phyloP scores from a whole-genome alignment of 345 rosid species.

The Murraya koenigii region DNA sequence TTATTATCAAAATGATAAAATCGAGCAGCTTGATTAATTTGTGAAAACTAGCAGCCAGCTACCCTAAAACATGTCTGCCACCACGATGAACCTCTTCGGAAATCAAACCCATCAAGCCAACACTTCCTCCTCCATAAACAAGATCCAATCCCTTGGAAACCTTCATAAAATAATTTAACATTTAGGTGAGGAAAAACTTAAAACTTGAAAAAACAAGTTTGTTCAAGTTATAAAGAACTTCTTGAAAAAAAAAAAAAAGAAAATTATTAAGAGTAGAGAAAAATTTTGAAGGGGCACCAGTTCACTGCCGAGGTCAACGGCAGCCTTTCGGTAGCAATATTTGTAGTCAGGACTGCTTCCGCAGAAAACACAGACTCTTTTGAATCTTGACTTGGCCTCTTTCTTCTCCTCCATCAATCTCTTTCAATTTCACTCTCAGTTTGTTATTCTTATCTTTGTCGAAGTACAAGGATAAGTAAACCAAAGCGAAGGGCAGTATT shows the following conservation, averaged over 20 bases:
- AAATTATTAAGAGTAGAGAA: background rate
- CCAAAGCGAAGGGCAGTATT: background rate
- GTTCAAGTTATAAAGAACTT: background rate
- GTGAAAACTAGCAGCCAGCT: background rate
- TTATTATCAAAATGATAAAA: background rate
- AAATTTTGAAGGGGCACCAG: constrained; percentile 32
- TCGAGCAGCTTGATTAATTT: background rate
- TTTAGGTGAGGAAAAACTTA: too few species aligned
- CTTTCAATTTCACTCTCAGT: background rate
- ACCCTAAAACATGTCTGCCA: constrained; percentile 70
- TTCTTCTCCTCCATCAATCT: constrained; percentile 24
- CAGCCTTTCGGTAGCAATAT: constrained; percentile 67
- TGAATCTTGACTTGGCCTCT: constrained; percentile 43
- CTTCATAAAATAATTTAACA: constrained; percentile 19
- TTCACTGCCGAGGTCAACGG: constrained; percentile 74
- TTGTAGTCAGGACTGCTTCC: constrained; percentile 83
- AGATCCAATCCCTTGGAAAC: constrained; percentile 53
- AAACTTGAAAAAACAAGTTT: too few species aligned
- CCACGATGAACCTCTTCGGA: constrained; percentile 61
- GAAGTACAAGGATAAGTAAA: background rate
- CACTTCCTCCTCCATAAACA: constrained; percentile 71
- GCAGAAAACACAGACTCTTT: constrained; percentile 84
- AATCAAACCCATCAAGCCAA: constrained; percentile 70
- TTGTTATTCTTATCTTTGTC: background rate
- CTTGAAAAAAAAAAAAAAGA: background rate